Conservation (phyloP, 305 asterid species). For the Rubia occidens region DNA sequence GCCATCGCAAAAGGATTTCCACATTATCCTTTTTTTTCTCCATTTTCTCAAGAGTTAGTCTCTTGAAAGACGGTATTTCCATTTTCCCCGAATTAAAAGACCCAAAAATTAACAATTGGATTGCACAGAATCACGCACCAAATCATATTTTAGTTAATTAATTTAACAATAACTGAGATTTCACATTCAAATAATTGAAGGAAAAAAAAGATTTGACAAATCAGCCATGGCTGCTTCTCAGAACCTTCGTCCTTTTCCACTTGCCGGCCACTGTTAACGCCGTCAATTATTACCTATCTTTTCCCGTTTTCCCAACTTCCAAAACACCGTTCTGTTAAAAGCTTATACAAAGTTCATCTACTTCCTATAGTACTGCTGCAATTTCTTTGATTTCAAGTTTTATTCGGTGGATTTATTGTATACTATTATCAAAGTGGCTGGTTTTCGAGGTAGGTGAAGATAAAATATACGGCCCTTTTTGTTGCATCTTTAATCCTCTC, state of each 20-base stretch:
- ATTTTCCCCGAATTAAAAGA: too few species aligned
- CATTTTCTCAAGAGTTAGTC: neutral
- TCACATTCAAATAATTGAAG: neutral
- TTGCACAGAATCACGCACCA: neutral
- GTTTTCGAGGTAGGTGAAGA: neutral
- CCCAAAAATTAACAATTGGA: neutral
- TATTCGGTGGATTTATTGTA: neutral
- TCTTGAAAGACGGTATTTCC: too few species aligned
- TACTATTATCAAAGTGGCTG: neutral
- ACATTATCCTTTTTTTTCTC: neutral
- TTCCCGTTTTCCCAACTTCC: neutral
- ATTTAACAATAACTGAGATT: neutral
- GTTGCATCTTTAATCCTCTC: neutral
- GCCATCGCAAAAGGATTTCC: neutral
- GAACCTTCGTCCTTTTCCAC: constrained; percentile 42
- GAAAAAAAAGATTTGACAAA: neutral
- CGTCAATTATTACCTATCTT: too few species aligned
- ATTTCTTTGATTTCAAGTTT: constrained; percentile 2
- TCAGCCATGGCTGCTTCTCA: constrained; percentile 31
- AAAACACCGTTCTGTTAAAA: neutral
- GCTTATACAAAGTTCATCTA: neutral
- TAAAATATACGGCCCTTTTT: neutral
- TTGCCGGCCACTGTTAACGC: neutral
- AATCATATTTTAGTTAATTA: neutral
- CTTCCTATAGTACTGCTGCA: neutral